Percentiles rank a stretch among this genome's conserved stretches.
Evolutionary conservation across 2,329 filamentous ascomycete species (phyloP).

Genomic region (Penicillium concentricum): DNA sequence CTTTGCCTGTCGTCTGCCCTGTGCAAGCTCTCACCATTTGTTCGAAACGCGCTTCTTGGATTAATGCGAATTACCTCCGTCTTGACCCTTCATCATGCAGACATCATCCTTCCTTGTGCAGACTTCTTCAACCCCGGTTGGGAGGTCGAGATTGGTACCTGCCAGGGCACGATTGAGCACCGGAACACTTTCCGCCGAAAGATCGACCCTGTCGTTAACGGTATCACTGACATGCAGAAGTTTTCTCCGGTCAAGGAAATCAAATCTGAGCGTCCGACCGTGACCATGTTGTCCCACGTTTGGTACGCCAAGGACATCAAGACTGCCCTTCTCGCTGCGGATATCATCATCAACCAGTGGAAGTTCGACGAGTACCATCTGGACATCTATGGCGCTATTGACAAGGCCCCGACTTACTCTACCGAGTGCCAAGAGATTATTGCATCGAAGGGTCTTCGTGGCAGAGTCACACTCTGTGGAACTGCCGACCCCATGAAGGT

Average conservation of each 20-base stretch:
- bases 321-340: conserved; percentile 61
- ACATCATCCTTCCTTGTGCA: conserved; percentile 57
- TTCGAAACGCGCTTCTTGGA: conserved; percentile 50
- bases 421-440: conserved; percentile 60
- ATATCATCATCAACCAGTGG: conserved; percentile 65
- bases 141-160: conserved; percentile 62
- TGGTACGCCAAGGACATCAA: conserved; percentile 61
- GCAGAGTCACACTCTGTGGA: conserved; percentile 53
- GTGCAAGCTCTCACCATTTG: conserved; percentile 50
- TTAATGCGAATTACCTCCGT: conserved; percentile 50
- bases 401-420: conserved; percentile 61
- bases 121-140: conserved; percentile 65
- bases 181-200: conserved; percentile 59
- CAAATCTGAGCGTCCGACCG: conserved; percentile 58
- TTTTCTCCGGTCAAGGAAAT: conserved; percentile 62
- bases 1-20: conserved; percentile 52
- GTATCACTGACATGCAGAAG: conserved; percentile 63
- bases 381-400: conserved; percentile 63
- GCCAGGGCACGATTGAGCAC: conserved; percentile 56
- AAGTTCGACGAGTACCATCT: conserved; percentile 65
- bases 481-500: conserved; percentile 58
- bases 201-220: conserved; percentile 65
- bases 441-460: conserved; percentile 54
- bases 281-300: conserved; percentile 63
- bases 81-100: conserved; percentile 56